Evolutionary conservation across 768 basidiomycete species (phyloP), one percentile per base, ranked within the genome.

Genomic region (Boletus eberwhitei): DNA sequence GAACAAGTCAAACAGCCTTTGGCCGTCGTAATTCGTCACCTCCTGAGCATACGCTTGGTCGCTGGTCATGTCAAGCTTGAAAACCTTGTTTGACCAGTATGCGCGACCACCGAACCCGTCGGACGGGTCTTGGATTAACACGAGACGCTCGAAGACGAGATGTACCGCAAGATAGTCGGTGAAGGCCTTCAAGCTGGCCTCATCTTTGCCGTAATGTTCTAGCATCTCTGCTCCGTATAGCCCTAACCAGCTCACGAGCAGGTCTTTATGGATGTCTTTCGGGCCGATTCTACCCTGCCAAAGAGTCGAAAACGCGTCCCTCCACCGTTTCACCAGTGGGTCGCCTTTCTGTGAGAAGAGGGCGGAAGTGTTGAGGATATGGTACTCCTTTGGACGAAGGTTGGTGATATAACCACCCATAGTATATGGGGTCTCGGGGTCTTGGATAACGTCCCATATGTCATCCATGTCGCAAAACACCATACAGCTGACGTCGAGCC

Each of bases 401-500:
- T 51, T 42, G 40, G 50, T 51, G 21, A 51, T 42, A 32, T 51
- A 51, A 34, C 50, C 50, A 12, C 50, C 32, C 40, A 51, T 42
- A 8, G 50, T 42, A 26, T 19, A 51, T 51, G 40, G 50, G 5
- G 40, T 42, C 4, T 35, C 5, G 21, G 50, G 40, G 22, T 51
- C 32, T 51, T 50, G 31, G 21, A 50, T 42, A n/a, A 50, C 22
- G 11, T 42, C 17, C 50, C 50, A 50, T 11, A 50, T 50, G 5
- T 42, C 50, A 26, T 42, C 32, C 32, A 51, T 35, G 40, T 51
- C 32, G 11, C 50, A 34, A 35, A 51, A 47, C 37, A 53, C 29
- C 52, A 53, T 48, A 22, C 52, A 53, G 19, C 38, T 9, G 44
- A 53, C 52, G 22, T 48, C 52, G 44, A 53, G 52, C 52, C 52